Evolutionary conservation across 1,284 basidiomycete genomes (phyloP), one percentile per base, ranked within the genome.

Genomic region (Heterobasidion annosum): DNA sequence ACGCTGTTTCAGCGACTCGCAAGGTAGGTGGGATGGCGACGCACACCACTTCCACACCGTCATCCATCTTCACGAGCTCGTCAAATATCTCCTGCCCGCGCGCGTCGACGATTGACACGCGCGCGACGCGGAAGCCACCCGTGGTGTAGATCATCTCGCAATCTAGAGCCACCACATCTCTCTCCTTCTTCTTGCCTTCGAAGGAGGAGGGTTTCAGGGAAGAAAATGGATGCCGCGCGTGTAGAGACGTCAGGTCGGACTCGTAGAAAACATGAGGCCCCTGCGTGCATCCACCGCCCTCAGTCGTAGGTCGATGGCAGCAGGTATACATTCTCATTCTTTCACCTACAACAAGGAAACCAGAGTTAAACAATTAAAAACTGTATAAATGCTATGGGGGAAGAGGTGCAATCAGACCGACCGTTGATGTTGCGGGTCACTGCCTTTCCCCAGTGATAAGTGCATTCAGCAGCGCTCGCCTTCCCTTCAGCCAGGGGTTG

Each of bases 71-170:
- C 18, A 96, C 82, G 42, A 91, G 69, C 65, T 95, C 81, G 66
- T 98, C 94, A 52, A 94, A 85, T 0, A 96, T 75, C 53, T 82
- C 72, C 18, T 73, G 70, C 0, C 91, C 93, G 0, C 76, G 67
- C 8, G 83, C 83, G 62, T 94, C 87, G 1, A 97, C 82, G 3
- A 94, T 79, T 0, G 93, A 95, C 1, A 95, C 83, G 6, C 94
- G 81, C 3, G 92, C 94, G 7, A 95, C 81, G 25, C 86, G 82
- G 74, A 91, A 82, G 0, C 94, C 94, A 5, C 87, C 88, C 0
- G 93, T 94, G 0, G 91, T 91, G 69, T 92, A 93, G 32, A 95
- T 78, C 89, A 97, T 93, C 68, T 98, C 94, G 65, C 90, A 95
- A 67, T 96, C 93, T 51, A 96, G 71, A 0, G 88, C 90, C 6